Evolutionary conservation across 345 rosid species (phyloP).

Genomic region (Salix purpurea): DNA sequence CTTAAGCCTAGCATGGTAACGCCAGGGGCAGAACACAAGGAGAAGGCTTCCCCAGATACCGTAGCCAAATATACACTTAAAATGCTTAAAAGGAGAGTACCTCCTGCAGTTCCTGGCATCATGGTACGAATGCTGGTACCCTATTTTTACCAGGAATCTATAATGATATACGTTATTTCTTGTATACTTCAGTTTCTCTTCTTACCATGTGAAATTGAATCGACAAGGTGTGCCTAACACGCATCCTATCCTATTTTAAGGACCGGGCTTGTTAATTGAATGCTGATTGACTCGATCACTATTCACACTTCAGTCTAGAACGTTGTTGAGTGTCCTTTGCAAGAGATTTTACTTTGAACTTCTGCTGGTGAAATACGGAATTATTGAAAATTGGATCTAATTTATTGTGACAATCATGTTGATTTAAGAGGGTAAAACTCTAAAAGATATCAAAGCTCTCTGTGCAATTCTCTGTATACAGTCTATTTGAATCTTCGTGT

Average conservation of each 20-base stretch:
- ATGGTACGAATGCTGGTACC: conserved; percentile 48
- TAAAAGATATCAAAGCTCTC: too few species aligned
- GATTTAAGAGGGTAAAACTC: too few species aligned
- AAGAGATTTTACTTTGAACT: too few species aligned
- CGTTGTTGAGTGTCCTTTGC: too few species aligned
- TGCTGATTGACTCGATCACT: too few species aligned
- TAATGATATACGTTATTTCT: neutral
- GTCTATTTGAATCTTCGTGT: neutral
- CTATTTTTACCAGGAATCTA: neutral
- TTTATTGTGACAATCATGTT: too few species aligned
- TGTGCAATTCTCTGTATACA: too few species aligned
- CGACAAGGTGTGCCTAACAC: too few species aligned
- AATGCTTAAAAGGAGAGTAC: conserved; percentile 89
- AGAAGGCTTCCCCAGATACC: conserved; percentile 85
- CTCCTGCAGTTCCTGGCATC: conserved; percentile 96
- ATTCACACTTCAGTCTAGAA: too few species aligned
- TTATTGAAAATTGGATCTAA: too few species aligned
- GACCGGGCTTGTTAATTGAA: neutral
- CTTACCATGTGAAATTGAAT: neutral
- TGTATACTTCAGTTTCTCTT: neutral
- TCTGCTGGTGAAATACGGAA: too few species aligned
- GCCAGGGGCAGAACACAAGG: conserved; percentile 95
- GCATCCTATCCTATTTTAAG: neutral
- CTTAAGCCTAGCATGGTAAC: conserved; percentile 99
- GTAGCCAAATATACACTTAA: conserved; percentile 89